A percentile compares a stretch with the other conserved stretches of the same genome.
phyloP scores from a whole-genome alignment of 805 yeast genomes.

The Yamadazyma philogaea region DNA sequence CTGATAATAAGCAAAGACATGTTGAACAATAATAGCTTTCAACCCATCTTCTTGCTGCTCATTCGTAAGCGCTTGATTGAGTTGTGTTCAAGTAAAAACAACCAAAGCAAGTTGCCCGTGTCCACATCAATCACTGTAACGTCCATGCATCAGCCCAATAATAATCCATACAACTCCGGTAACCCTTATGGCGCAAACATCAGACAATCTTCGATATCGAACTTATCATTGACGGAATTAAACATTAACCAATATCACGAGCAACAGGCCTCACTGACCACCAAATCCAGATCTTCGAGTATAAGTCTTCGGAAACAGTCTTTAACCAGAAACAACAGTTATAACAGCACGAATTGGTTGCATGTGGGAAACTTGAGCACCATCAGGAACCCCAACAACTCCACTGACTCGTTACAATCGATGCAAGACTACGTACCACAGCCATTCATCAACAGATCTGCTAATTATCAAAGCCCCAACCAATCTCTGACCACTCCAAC shows the following conservation, averaged over 20 bases:
- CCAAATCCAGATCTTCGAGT: conserved; percentile 34
- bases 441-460: conserved; percentile 32
- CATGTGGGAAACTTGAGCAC: conserved; percentile 43
- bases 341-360: conserved; percentile 34
- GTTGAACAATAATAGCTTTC: conserved; percentile 28
- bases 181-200: conserved; percentile 16
- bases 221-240: conserved; percentile 38
- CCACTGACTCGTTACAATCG: conserved; percentile 43
- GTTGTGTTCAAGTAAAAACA: conserved; percentile 28
- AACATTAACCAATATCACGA: conserved; percentile 32
- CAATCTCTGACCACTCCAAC: conserved; percentile 13
- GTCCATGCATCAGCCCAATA: conserved; percentile 6
- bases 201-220: conserved; percentile 39
- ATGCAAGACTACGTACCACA: conserved; percentile 45
- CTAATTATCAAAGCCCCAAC: conserved; percentile 14
- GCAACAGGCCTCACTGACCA: conserved; percentile 8
- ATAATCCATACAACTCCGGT: conserved; percentile 4
- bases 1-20: conserved; percentile 30
- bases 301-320: conserved; percentile 42
- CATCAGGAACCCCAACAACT: conserved; percentile 21
- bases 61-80: conserved; percentile 41
- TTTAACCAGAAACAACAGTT: conserved; percentile 41
- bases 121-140: conserved; percentile 25
- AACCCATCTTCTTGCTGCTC: conserved; percentile 40
- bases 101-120: conserved; percentile 20